These are phyloP conservation scores for Candida sp. DNA, from an alignment of 1,139 yeast genomes.

Conservation along the genomic window DNA sequence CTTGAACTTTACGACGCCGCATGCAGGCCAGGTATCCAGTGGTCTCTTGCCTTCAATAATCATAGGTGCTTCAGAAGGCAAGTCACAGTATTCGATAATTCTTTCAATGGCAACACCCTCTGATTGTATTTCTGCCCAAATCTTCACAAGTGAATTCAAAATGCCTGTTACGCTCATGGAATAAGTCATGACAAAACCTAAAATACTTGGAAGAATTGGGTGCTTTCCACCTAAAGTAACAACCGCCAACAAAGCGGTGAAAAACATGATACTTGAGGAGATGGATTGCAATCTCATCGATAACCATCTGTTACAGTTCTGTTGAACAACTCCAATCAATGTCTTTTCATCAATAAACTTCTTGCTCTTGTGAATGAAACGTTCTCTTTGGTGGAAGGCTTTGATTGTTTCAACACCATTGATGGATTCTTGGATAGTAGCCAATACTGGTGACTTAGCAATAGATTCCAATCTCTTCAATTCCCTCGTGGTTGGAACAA, in stretches of 20 bases:
- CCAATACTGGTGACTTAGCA: slow-evolving; percentile 60
- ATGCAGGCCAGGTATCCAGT: slow-evolving; percentile 28
- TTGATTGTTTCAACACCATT: slow-evolving; percentile 64
- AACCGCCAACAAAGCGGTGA: slow-evolving; percentile 28
- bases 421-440: slow-evolving; percentile 65
- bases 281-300: slow-evolving; percentile 36
- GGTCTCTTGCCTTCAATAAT: slow-evolving; percentile 28
- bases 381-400: slow-evolving; percentile 55
- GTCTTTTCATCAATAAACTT: slow-evolving; percentile 62
- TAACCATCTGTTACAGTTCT: slow-evolving; percentile 37
- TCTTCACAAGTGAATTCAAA: slow-evolving; percentile 30
- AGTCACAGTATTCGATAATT: slow-evolving; percentile 33
- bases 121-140: slow-evolving; percentile 36
- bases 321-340: slow-evolving; percentile 41
- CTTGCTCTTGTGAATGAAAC: slow-evolving; percentile 59
- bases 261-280: slow-evolving; percentile 29
- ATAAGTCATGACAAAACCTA: slow-evolving; percentile 39
- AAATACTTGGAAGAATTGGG: slow-evolving; percentile 29
- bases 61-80: slow-evolving; percentile 31
- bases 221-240: slow-evolving; percentile 22
- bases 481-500: slow-evolving; percentile 37
- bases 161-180: slow-evolving; percentile 30
- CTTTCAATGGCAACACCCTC: slow-evolving; percentile 36
- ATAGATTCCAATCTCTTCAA: slow-evolving; percentile 33
- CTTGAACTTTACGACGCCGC: slow-evolving; percentile 30